A percentile compares a stretch with the other conserved stretches of the same genome.
Evolutionary conservation across 768 basidiomycete genomes (phyloP).

Genomic region (Boletellus sp.): DNA sequence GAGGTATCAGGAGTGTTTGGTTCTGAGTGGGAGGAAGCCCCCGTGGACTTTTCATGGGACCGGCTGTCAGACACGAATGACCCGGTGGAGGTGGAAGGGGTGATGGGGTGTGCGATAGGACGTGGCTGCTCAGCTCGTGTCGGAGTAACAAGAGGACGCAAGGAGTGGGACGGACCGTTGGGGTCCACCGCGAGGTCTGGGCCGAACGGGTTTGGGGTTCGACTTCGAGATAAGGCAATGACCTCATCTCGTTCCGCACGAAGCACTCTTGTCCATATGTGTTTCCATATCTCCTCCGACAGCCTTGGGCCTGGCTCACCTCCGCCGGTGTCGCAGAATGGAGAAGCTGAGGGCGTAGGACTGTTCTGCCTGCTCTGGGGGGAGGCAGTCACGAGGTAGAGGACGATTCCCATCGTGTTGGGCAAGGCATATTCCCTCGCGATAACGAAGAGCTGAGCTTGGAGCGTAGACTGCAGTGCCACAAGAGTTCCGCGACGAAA

Average conservation of each 20-base stretch:
- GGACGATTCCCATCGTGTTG: constrained; percentile 73
- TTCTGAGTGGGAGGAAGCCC: constrained; percentile 43
- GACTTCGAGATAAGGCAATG: constrained; percentile 32
- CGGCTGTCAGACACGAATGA: constrained; percentile 51
- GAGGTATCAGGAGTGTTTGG: constrained; percentile 58
- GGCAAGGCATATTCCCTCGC: constrained; percentile 93
- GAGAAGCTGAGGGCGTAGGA: constrained; percentile 17
- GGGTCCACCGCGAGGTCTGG: constrained; percentile 43
- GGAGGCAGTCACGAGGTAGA: constrained; percentile 66
- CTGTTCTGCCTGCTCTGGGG: constrained; percentile 16
- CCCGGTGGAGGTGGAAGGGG: constrained; percentile 45
- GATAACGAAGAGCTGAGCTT: constrained; percentile 80
- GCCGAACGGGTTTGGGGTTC: constrained; percentile 39
- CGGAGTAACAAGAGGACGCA: constrained; percentile 49
- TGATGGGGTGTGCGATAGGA: constrained; percentile 30
- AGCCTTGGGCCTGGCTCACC: constrained; percentile 74
- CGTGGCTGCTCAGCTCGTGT: constrained; percentile 38
- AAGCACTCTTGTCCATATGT: constrained; percentile 75
- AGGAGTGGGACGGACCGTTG: constrained; percentile 23
- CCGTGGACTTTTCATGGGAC: constrained; percentile 46
- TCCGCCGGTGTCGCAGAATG: constrained; percentile 30
- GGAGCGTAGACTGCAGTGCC: constrained; percentile 78
- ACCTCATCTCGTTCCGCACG: constrained; percentile 53
- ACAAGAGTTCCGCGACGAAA: constrained; percentile 85
- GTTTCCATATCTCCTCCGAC: constrained; percentile 84